These are phyloP conservation scores for Klebsormidium nitens DNA, from an alignment of 139 green algal species.

Conservation along the genomic window DNA sequence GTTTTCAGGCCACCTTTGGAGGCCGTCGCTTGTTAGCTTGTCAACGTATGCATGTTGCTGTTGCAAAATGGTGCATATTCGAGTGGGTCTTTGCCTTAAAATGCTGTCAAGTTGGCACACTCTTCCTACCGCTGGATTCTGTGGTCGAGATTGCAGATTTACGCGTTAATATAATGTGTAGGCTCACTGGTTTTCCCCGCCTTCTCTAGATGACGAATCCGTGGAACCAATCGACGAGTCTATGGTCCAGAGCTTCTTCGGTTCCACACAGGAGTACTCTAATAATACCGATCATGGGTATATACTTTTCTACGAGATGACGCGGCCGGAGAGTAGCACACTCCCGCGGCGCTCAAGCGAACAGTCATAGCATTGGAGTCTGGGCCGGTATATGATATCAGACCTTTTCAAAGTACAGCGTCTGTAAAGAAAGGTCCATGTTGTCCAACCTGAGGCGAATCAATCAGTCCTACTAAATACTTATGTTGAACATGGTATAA, in stretches of 20 bases:
- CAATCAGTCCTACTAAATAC: no score
- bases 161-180: neutral
- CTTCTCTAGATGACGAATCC: slow-evolving; percentile 40
- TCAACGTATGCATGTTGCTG: neutral
- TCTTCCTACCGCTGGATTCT: neutral
- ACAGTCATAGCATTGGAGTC: no score
- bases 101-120: neutral
- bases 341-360: no score
- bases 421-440: no score
- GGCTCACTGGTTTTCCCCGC: slow-evolving; percentile 4
- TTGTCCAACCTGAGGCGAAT: no score
- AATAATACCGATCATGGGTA: slow-evolving; percentile 91
- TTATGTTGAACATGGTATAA: no score
- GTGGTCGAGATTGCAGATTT: neutral
- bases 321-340: neutral
- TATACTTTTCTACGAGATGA: slow-evolving; percentile 84
- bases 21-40: neutral
- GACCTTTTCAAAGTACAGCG: no score
- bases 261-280: slow-evolving; percentile 52
- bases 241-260: slow-evolving; percentile 79
- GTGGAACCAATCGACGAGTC: slow-evolving; percentile 71
- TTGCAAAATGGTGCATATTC: slow-evolving; percentile 73
- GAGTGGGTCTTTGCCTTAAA: slow-evolving; percentile 33
- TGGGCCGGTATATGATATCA: no score
- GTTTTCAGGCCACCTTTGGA: neutral